Evolutionary conservation across 345 rosid genomes (phyloP).

Genomic region (Brassica juncea): DNA sequence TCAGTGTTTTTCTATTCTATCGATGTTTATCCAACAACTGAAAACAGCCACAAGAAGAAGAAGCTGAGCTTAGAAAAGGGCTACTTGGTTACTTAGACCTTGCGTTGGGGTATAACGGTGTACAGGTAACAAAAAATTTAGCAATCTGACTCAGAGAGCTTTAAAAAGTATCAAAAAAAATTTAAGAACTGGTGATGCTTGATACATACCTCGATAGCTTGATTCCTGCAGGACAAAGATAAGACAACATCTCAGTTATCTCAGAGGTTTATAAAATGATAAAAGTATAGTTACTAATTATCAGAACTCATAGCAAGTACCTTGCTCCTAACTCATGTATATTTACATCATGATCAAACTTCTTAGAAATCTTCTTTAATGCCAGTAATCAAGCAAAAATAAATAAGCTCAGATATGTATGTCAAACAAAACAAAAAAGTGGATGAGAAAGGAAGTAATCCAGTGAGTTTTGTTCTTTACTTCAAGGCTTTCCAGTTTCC

Average conservation of each 20-base stretch:
- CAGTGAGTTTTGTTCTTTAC: constrained; percentile 50
- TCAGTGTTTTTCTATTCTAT: constrained; percentile 63
- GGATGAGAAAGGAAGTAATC: neutral
- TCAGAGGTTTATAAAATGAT: neutral
- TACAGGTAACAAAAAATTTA: constrained; percentile 17
- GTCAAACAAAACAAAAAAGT: neutral
- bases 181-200: neutral
- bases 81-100: constrained; percentile 67
- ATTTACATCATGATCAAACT: constrained; percentile 88
- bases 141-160: constrained; percentile 11
- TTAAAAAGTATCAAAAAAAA: constrained; percentile 10
- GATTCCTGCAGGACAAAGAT: constrained; percentile 53
- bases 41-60: constrained; percentile 28
- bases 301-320: constrained; percentile 42
- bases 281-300: neutral
- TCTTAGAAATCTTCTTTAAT: constrained; percentile 85
- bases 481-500: constrained; percentile 92
- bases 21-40: constrained; percentile 77
- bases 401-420: constrained; percentile 2
- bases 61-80: constrained; percentile 54
- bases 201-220: constrained; percentile 64
- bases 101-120: constrained; percentile 19
- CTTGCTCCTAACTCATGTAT: constrained; percentile 79
- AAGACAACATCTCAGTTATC: constrained; percentile 25
- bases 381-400: constrained; percentile 52